A percentile compares a stretch with the other conserved stretches of the same genome.
Evolutionary conservation across 768 basidiomycete genomes (phyloP).

Genomic region (Pleurotus ostreatus): DNA sequence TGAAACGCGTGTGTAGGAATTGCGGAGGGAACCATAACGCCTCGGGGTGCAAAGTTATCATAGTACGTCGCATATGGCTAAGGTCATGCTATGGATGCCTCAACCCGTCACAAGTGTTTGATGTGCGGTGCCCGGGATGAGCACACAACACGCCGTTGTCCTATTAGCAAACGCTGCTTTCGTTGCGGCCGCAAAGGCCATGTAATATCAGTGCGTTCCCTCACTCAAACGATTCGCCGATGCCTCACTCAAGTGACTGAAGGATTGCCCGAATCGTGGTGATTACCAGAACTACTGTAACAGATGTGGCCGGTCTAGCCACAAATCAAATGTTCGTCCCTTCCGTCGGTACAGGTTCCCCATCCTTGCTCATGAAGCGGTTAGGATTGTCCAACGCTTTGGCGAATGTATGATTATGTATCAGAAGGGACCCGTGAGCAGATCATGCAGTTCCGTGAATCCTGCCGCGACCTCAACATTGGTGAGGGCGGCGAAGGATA

Average conservation of each 20-base stretch:
- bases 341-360: too few species aligned
- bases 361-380: neutral
- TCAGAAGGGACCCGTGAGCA: conserved; percentile 44
- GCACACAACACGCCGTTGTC: conserved; percentile 73
- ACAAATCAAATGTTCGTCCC: conserved; percentile 67
- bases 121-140: conserved; percentile 81
- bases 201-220: conserved; percentile 52
- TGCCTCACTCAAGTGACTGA: conserved; percentile 4
- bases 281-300: conserved; percentile 49
- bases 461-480: conserved; percentile 43
- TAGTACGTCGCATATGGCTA: conserved; percentile 42
- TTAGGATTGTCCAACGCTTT: conserved; percentile 81
- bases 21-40: conserved; percentile 74
- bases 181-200: conserved; percentile 84
- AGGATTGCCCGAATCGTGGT: conserved; percentile 72
- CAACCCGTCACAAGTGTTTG: conserved; percentile 48
- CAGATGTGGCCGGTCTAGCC: conserved; percentile 62
- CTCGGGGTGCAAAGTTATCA: conserved; percentile 62
- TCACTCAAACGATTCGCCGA: neutral
- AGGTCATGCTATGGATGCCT: neutral
- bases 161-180: conserved; percentile 78
- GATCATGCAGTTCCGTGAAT: conserved; percentile 42
- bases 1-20: conserved; percentile 63
- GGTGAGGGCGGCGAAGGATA: conserved; percentile 79
- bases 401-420: conserved; percentile 77